Evolutionary conservation across 306 rosid genomes (phyloP).

Genomic region (Cucurbita argyrosperma): DNA sequence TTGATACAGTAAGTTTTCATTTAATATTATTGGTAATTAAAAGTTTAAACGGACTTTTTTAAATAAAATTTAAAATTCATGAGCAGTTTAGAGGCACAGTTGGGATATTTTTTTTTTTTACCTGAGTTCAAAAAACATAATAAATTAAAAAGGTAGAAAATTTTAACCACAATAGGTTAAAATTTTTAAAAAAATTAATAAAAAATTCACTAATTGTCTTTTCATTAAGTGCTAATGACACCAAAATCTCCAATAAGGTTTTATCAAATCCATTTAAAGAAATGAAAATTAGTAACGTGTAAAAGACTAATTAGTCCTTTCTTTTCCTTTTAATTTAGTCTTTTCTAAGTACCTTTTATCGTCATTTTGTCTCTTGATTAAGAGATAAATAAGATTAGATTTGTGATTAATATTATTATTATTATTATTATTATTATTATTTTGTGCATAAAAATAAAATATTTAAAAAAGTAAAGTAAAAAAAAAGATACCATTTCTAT

Average conservation of each 20-base stretch:
- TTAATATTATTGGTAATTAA: too few relatives aligned
- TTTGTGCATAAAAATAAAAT: background rate
- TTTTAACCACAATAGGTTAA: background rate
- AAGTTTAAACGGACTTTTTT: too few relatives aligned
- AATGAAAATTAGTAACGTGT: background rate
- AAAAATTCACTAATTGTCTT: background rate
- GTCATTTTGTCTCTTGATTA: constrained; percentile 3
- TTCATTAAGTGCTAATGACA: background rate
- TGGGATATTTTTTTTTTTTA: too few relatives aligned
- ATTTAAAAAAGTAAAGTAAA: background rate
- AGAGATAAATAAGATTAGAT: background rate
- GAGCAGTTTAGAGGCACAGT: too few relatives aligned
- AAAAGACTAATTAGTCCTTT: background rate
- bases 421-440: too few relatives aligned
- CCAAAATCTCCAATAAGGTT: background rate
- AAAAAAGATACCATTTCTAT: background rate
- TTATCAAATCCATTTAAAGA: background rate
- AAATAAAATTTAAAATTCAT: too few relatives aligned
- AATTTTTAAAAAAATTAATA: background rate
- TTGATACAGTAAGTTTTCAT: too few relatives aligned
- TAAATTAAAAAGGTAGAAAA: too few relatives aligned
- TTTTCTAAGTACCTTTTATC: background rate
- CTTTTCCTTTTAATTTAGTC: background rate
- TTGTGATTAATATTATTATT: background rate
- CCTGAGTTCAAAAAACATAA: too few relatives aligned